phyloP scores from a whole-genome alignment of 2,329 filamentous ascomycete species.

The Cryphonectria parasitica region DNA sequence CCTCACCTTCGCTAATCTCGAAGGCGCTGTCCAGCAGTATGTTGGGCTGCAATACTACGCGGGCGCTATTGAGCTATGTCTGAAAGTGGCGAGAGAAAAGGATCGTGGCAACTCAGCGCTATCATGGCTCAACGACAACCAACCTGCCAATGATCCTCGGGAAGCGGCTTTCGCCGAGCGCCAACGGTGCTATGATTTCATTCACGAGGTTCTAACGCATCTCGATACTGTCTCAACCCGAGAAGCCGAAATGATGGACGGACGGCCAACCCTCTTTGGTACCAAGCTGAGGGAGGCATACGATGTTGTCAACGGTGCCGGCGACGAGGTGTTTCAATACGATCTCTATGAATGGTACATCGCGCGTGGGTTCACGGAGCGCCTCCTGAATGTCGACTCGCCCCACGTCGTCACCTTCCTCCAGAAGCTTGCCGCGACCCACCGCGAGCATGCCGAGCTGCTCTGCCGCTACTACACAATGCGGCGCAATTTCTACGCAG shows the following conservation, averaged over 20 bases:
- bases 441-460: constrained; percentile 81
- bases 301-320: constrained; percentile 82
- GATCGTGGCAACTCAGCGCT: constrained; percentile 87
- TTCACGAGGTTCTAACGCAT: constrained; percentile 78
- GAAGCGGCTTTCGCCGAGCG: constrained; percentile 70
- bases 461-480: constrained; percentile 93
- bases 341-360: constrained; percentile 99
- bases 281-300: constrained; percentile 89
- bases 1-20: constrained; percentile 79
- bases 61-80: constrained; percentile 84
- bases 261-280: constrained; percentile 73
- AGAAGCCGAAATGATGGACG: constrained; percentile 77
- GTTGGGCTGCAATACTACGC: constrained; percentile 85
- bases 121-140: constrained; percentile 84
- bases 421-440: constrained; percentile 71
- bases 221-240: constrained; percentile 73
- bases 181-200: constrained; percentile 81
- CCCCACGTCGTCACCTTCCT: constrained; percentile 87
- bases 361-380: constrained; percentile 78
- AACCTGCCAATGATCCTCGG: constrained; percentile 72
- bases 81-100: constrained; percentile 80
- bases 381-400: constrained; percentile 82
- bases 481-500: constrained; percentile 80
- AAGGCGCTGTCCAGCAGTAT: constrained; percentile 79
- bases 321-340: constrained; percentile 93